A percentile compares a stretch with the other conserved stretches of the same genome.
Evolutionary conservation across 257 asterid genomes (phyloP).

Genomic region (Salvia miltiorrhiza): DNA sequence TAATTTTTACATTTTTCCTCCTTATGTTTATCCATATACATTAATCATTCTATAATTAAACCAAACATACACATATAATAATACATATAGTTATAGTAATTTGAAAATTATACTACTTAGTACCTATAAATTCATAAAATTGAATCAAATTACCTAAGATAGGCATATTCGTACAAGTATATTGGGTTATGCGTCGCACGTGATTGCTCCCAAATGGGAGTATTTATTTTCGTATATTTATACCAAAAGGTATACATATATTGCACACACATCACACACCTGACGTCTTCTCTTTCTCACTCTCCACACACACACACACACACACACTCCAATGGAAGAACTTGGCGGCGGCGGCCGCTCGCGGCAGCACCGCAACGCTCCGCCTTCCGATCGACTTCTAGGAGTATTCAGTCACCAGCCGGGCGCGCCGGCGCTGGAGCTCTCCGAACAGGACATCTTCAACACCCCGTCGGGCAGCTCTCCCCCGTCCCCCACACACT

Average conservation of each 20-base stretch:
- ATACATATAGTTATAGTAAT: no score
- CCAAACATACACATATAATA: no score
- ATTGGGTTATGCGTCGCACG: neutral
- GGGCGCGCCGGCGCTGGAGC: conserved; percentile 38
- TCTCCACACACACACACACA: neutral
- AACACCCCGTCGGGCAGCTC: conserved; percentile 33
- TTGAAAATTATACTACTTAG: no score
- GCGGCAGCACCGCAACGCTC: conserved; percentile 27
- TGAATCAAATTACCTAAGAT: no score
- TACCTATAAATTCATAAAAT: no score
- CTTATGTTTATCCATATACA: no score
- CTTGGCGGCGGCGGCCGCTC: conserved; percentile 29
- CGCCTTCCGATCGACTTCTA: conserved; percentile 34
- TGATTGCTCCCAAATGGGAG: conserved; percentile 21
- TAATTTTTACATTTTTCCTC: no score
- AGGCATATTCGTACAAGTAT: neutral
- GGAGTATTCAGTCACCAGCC: conserved; percentile 19
- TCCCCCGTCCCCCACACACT: conserved; percentile 25
- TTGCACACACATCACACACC: neutral
- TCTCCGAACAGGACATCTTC: conserved; percentile 67
- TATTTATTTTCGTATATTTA: neutral
- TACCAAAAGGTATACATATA: neutral
- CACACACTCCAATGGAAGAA: conserved; percentile 28
- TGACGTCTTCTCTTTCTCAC: conserved; percentile 9
- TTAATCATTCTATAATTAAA: no score